A percentile compares a stretch with the other conserved stretches of the same genome.
These are phyloP conservation scores for Fusarium anguioides DNA, from an alignment of 2,329 filamentous ascomycete genomes.

Conservation along the genomic window DNA sequence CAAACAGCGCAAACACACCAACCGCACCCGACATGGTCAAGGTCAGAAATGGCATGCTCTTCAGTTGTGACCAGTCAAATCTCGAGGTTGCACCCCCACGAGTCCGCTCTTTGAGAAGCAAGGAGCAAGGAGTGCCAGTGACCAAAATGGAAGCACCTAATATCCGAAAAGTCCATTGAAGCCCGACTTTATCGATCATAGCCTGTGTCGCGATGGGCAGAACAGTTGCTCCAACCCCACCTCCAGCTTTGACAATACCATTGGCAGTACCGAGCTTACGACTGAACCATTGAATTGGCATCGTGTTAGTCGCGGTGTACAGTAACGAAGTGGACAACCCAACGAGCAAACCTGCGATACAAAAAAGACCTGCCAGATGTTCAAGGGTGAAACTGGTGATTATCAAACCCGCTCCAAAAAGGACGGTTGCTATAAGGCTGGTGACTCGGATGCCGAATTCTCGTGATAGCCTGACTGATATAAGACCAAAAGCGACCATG, in stretches of 20 bases:
- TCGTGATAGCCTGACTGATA: background rate
- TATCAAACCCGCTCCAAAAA: background rate
- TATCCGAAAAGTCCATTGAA: background rate
- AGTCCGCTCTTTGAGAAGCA: background rate
- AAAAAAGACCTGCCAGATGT: background rate
- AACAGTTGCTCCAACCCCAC: background rate
- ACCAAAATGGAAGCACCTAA: background rate
- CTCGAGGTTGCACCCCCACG: background rate
- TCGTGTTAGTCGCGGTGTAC: background rate
- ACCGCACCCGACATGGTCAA: slow-evolving; percentile 3
- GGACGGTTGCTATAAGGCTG: background rate
- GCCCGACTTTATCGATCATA: background rate
- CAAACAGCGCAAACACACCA: slow-evolving; percentile 1
- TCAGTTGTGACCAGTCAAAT: slow-evolving; percentile 10
- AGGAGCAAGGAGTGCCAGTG: background rate
- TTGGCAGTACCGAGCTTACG: slow-evolving; percentile 5
- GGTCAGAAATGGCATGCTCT: background rate
- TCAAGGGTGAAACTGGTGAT: slow-evolving; percentile 1
- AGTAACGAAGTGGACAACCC: background rate
- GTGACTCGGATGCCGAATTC: background rate
- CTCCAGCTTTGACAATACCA: slow-evolving; percentile 13
- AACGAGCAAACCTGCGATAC: background rate
- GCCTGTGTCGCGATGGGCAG: background rate
- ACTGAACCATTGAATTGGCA: slow-evolving; percentile 6
- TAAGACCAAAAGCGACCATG: background rate